These are phyloP conservation scores for Gremmenia infestans DNA, from an alignment of 2,329 filamentous ascomycete genomes.

Conservation along the genomic window DNA sequence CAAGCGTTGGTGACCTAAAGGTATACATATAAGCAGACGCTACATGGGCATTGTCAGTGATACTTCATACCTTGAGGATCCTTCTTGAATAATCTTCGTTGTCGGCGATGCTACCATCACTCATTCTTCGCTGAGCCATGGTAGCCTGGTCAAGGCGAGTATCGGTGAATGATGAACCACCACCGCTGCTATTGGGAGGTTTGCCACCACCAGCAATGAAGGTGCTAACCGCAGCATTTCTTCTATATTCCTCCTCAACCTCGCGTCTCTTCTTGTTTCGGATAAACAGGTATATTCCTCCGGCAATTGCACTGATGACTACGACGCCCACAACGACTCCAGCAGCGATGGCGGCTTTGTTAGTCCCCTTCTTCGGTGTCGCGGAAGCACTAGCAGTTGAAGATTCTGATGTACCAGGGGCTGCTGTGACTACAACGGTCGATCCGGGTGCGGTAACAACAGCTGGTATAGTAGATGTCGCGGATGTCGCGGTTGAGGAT, in stretches of 20 bases:
- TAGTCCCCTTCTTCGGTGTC: slow-evolving; percentile 11
- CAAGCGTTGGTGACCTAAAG: slow-evolving; percentile 55
- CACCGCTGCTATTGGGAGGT: slow-evolving; percentile 51
- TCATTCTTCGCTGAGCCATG: slow-evolving; percentile 77
- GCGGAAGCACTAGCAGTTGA: slow-evolving; percentile 6
- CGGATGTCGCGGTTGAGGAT: slow-evolving; percentile 12
- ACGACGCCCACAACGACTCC: slow-evolving; percentile 84
- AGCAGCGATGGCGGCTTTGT: slow-evolving; percentile 74
- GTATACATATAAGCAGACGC: not conserved
- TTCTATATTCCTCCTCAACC: slow-evolving; percentile 78
- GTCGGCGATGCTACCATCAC: slow-evolving; percentile 93
- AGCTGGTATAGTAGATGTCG: slow-evolving; percentile 18
- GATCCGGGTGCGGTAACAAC: slow-evolving; percentile 28
- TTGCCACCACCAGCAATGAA: slow-evolving; percentile 65
- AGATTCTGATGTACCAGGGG: slow-evolving; percentile 10
- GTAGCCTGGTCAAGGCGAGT: slow-evolving; percentile 79
- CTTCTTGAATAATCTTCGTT: slow-evolving; percentile 95
- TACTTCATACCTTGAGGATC: slow-evolving; percentile 76
- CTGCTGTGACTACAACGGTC: slow-evolving; percentile 29
- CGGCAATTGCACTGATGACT: slow-evolving; percentile 58
- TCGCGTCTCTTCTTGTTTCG: slow-evolving; percentile 71
- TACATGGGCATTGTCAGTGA: not conserved
- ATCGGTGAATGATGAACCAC: slow-evolving; percentile 69
- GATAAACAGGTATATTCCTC: slow-evolving; percentile 67
- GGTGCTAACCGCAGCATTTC: slow-evolving; percentile 71